Base-by-base conservation (phyloP, 2,329 filamentous ascomycete genomes). In the Paramyrothecium roridum region DNA sequence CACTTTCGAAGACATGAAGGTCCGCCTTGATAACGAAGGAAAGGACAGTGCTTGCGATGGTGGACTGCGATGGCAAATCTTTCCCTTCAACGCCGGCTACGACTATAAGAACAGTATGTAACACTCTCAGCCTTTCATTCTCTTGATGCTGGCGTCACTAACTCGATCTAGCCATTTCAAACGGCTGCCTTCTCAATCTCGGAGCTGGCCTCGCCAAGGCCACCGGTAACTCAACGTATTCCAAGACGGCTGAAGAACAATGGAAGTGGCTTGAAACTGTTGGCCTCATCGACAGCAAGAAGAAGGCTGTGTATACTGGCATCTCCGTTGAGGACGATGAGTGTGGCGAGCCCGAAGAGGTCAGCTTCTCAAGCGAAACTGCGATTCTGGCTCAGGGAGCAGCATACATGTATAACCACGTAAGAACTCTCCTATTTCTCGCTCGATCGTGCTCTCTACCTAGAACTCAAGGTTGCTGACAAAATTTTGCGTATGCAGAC, bases 11-110 rank as follows among this genome's bases (percentile, higher is more conserved):
- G 34, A 53, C 8, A 33, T 40, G 13, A 17, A 17, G 10, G 21
- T 4, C 8, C 48, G 48, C 48, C 10, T 40, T 30, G 45, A 7
- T 2, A 16, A 37, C 34, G 50, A 52, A 54, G 54, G 60, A 17
- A 80, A 78, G 2, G 10, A 10, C 10, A 69, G 75, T 1, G 76
- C 75, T 3, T 93, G 90, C 70, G 76, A 74, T 52, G 90, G 90
- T 52, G 90, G 90, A 8, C 70, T 95, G 58, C 83, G 86, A 61
- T 93, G 90, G 90, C 89, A 93, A 73, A 86, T 93, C 57, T 89
- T 85, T 73, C 76, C 81, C 4, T 87, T 85, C 71, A 90, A 90
- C 71, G 80, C 76, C 53, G 89, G 89, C 33, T 93, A 90, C 70
- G 80, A 87, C 65, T 92, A 93, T 77, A 95, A 87, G 69, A 87